Evolutionary conservation across 768 basidiomycete species (phyloP), one percentile per base, ranked within the genome.

Genomic region (Psilocybe sp.): DNA sequence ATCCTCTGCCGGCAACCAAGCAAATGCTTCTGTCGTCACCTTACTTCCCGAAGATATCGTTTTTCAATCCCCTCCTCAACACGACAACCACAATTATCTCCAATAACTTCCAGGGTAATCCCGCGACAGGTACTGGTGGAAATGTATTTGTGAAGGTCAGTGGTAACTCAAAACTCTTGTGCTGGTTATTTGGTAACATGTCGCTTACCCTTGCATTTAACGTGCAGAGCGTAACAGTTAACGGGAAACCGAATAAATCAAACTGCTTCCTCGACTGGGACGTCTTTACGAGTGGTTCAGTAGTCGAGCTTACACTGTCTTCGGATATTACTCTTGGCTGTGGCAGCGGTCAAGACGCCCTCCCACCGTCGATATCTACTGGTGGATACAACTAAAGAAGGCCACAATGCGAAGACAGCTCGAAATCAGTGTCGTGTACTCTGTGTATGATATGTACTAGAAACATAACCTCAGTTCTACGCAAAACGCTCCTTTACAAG

Each of bases 231-330:
- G 81, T 84, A 7, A 75, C 70, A 10, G 76, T 84, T 20, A 74
- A 85, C 52, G 82, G 82, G 4, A 60, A 72, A 49, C 69, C 73
- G 10, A 84, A 80, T 71, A 76, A 80, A 52, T 83, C 82, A 2
- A 84, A 76, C 57, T 85, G 84, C 50, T 85, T 75, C 57, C 64
- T 85, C 41, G 82, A 84, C 28, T 85, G 81, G 82, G 80, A 82
- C 44, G 76, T 78, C n/a, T 85, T 84, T 55, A 69, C 67, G 18
- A 65, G 60, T 3, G 81, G 81, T 7, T 72, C 79, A 1, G 64
- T 74, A 19, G 70, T 85, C 32, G 81, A 81, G 59, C 64, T 85
- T 31, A 75, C 79, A 40, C 59, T 85, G 49, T 79, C 80, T 4
- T 69, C 75, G 49, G 72, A 83, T 58, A 77, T 80, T 51, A 73